These are phyloP conservation scores for Steccherinum ochraceum DNA, from an alignment of 768 basidiomycete species.

Conservation along the genomic window DNA sequence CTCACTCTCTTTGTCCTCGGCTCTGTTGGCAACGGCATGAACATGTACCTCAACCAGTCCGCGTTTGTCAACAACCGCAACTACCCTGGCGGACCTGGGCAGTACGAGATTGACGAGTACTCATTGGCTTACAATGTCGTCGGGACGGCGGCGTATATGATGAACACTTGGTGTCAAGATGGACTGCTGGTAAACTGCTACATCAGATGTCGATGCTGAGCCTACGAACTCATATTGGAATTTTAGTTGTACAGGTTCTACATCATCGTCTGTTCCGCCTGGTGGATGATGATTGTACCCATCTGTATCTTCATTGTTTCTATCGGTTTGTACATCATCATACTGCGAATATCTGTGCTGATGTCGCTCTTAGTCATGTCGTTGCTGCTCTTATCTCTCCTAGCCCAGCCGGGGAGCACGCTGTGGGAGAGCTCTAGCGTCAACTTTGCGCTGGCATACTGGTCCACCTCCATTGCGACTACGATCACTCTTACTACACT, in stretches of 20 bases:
- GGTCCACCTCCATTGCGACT: conserved; percentile 15
- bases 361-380: conserved; percentile 16
- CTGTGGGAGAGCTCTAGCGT: conserved; percentile 11
- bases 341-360: no score
- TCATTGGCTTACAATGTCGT: background rate
- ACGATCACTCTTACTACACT: conserved; percentile 15
- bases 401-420: conserved; percentile 9
- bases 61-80: conserved; percentile 16
- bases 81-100: conserved; percentile 15
- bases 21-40: conserved; percentile 13
- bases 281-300: background rate
- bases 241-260: background rate
- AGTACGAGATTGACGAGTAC: conserved; percentile 10
- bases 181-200: conserved; percentile 9
- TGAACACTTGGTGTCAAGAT: conserved; percentile 10
- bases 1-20: conserved; percentile 10
- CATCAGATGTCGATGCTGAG: background rate
- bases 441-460: conserved; percentile 17
- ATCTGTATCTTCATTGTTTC: background rate
- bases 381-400: conserved; percentile 10
- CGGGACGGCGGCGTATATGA: background rate
- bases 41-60: conserved; percentile 11
- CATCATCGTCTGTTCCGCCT: background rate
- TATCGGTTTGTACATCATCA: no score
- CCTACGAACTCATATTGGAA: background rate